Base-by-base conservation (phyloP, 768 basidiomycete species). In the Rhodotorula toruloides region DNA sequence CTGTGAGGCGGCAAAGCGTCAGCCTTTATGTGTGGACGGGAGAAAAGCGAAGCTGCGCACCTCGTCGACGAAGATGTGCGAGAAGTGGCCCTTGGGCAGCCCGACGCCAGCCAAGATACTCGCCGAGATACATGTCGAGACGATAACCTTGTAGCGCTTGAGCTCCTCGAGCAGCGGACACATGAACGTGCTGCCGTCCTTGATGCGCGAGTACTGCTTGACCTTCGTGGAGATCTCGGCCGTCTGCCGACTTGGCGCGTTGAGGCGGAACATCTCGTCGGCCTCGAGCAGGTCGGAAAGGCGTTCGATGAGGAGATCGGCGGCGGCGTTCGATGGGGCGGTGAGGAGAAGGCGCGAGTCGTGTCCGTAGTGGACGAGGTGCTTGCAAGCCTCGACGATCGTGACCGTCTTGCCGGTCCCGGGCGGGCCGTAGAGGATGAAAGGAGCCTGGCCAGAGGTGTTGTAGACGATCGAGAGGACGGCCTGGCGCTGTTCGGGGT, bases 281-380 rank as follows among this genome's bases (percentile, higher is more conserved):
- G n/a, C 1, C 9, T 34, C n/a, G 2, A 61, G n/a, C 11, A 8
- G 43, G 11, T 8, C 19, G 7, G 12, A 13, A 19, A 79, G 74
- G 3, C 77, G 72, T 2, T 68, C 49, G 32, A 73, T 75, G 22
- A 79, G 58, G 42, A 77, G 74, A 58, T 79, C 78, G 17, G 77
- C 72, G 2, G 78, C 76, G 9, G 77, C 66, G 64, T 78, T 78
- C 22, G 74, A 76, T 0, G 78, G 77, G 1, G 76, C 78, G 31
- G 72, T 72, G 39, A 78, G 68, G 5, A 78, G 71, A 42, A 79
- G 67, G 16, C 47, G 50, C 9, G 75, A 62, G 10, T 73, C 43
- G 4, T 71, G 68, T 29, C 71, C 57, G 32, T 53, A 54, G 1
- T 56, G 40, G 9, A 77, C 43, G 44, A 79, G 76, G 54, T 78